Base-by-base conservation (phyloP, 768 basidiomycete genomes). In the Lactarius evosmus region DNA sequence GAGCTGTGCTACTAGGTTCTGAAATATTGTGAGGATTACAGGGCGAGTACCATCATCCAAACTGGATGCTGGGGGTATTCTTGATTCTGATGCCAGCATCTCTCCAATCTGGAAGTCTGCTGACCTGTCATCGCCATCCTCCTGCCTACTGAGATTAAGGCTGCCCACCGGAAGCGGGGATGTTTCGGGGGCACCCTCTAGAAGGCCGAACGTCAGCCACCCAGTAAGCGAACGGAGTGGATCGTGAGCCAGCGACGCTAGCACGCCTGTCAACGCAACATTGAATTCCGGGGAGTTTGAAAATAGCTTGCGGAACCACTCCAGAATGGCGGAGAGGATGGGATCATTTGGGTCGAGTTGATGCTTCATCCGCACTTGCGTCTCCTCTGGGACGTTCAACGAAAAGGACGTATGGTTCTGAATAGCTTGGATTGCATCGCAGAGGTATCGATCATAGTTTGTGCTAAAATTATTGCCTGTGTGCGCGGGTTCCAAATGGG, bases 281-380 rank as follows among this genome's bases (percentile, higher is more conserved):
- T 98, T 98, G 74, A 83, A 85, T 67, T 95, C 90, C 14, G 95
- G 86, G 0, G 88, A 80, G 67, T 96, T 93, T 16, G 84, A 83
- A 74, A 97, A 92, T 80, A 98, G 96, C 63, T 78, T 80, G 57
- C 89, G 77, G 36, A 96, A 73, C 33, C 82, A 82, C 58, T 88
- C 85, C 51, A 97, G 81, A 55, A 96, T 71, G 29, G 82, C 76
- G 3, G 85, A 83, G 22, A 95, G 77, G 9, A 96, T 77, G 11
- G 89, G 84, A 69, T 95, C 93, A 66, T 86, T 85, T 61, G 88
- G 82, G 66, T 88, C 87, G 33, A 97, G 77, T n/a, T 82, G 81
- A 71, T 96, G 93, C 70, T 89, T 89, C 60, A 77, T 72, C 68
- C 79, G 80, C 4, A 74, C 72, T 14, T 75, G 70, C 25, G 68